Evolutionary conservation across 345 rosid genomes (phyloP).

Genomic region (Brassica rapa): DNA sequence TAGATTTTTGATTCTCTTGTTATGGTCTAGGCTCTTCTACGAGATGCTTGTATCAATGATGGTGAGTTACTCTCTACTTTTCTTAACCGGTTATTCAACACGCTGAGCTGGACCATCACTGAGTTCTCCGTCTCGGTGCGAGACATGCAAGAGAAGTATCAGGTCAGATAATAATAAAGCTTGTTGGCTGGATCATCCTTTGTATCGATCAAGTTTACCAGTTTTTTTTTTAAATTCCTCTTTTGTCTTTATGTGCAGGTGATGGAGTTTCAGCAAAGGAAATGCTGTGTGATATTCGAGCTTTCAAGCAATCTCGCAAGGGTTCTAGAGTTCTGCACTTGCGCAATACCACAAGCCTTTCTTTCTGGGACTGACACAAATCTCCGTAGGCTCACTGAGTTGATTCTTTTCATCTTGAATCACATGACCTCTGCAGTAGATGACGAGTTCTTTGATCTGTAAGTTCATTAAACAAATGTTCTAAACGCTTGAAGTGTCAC

Average conservation of each 20-base stretch:
- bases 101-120: constrained; percentile 97
- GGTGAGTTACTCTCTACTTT: constrained; percentile 78
- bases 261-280: constrained; percentile 81
- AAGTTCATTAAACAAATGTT: constrained; percentile 40
- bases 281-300: constrained; percentile 86
- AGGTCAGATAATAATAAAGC: constrained; percentile 45
- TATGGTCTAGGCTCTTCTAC: constrained; percentile 58
- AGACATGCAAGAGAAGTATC: constrained; percentile 95
- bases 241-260: constrained; percentile 49
- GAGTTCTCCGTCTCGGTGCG: constrained; percentile 93
- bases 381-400: constrained; percentile 86
- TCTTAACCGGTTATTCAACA: constrained; percentile 91
- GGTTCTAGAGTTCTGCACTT: constrained; percentile 90
- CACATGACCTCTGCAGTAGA: constrained; percentile 81
- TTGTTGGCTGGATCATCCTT: constrained; percentile 5
- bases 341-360: constrained; percentile 80
- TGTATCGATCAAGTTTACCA: background rate
- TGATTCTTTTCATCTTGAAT: constrained; percentile 79
- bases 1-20: background rate
- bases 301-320: constrained; percentile 91
- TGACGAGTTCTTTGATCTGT: constrained; percentile 90
- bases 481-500: background rate
- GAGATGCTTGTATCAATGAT: constrained; percentile 74
- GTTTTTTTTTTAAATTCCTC: background rate
- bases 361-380: constrained; percentile 80